Evolutionary conservation across 1,139 yeast genomes (phyloP).

Genomic region (Geotrichum siamense): DNA sequence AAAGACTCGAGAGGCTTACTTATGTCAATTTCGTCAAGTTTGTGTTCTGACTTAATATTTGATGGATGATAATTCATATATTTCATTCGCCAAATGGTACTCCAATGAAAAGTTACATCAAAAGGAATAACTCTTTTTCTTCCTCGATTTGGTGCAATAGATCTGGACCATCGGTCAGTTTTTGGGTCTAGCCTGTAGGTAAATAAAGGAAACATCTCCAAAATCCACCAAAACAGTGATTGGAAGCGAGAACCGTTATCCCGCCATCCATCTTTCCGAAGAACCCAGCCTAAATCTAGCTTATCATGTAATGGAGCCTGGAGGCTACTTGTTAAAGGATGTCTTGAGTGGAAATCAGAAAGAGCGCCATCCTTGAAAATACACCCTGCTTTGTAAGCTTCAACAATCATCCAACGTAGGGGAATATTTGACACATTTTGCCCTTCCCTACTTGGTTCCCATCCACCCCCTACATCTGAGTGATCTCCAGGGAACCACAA

Average conservation of each 20-base stretch:
- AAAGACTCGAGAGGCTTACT: neutral
- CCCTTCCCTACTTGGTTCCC: constrained; percentile 41
- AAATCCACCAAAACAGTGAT: constrained; percentile 45
- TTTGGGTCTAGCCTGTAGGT: constrained; percentile 41
- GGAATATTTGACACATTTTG: constrained; percentile 42
- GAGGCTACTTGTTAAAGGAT: constrained; percentile 34
- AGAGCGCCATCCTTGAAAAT: constrained; percentile 39
- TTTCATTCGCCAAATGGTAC: constrained; percentile 42
- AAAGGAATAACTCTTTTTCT: constrained; percentile 43
- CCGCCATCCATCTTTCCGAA: neutral
- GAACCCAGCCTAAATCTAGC: constrained; percentile 12
- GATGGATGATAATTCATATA: constrained; percentile 10
- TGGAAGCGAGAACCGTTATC: constrained; percentile 5
- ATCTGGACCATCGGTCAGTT: constrained; percentile 43
- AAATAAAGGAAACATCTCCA: constrained; percentile 54
- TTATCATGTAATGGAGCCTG: constrained; percentile 20
- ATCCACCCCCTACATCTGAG: constrained; percentile 61
- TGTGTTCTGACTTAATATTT: neutral
- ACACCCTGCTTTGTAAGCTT: constrained; percentile 47
- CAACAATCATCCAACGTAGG: constrained; percentile 52
- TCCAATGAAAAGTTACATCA: constrained; percentile 51
- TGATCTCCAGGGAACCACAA: constrained; percentile 64
- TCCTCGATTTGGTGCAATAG: constrained; percentile 50
- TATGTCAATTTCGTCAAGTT: constrained; percentile 2
- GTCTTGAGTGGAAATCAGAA: constrained; percentile 37